phyloP scores from a whole-genome alignment of 2,329 filamentous ascomycete species.

The Saccharata proteae region DNA sequence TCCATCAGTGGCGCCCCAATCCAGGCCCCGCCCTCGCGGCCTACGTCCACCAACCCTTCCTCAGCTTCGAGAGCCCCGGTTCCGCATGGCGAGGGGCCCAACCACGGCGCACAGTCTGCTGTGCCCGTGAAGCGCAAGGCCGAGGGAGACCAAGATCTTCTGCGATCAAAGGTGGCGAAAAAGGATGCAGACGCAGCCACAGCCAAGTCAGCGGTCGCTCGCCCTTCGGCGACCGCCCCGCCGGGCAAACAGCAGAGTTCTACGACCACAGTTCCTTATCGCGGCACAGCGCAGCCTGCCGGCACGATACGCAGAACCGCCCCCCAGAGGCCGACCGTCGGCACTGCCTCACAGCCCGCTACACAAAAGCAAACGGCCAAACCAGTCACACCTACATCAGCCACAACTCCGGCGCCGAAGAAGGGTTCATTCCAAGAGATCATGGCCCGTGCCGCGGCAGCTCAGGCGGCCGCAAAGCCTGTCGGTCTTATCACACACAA shows the following conservation, averaged over 20 bases:
- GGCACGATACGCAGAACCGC: constrained; percentile 17
- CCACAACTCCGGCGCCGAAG: constrained; percentile 38
- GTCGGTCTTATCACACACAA: constrained; percentile 66
- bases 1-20: constrained; percentile 19
- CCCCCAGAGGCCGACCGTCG: constrained; percentile 12
- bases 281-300: constrained; percentile 23
- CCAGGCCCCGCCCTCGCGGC: constrained; percentile 14
- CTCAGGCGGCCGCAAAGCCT: constrained; percentile 30
- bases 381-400: constrained; percentile 11
- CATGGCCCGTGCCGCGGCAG: constrained; percentile 57
- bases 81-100: constrained; percentile 10
- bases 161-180: constrained; percentile 20
- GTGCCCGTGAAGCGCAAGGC: constrained; percentile 30
- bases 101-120: constrained; percentile 17
- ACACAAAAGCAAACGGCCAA: constrained; percentile 4
- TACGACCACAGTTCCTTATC: constrained; percentile 19
- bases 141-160: constrained; percentile 20
- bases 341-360: constrained; percentile 10
- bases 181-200: constrained; percentile 15
- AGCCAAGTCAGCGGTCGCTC: constrained; percentile 8
- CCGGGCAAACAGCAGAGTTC: constrained; percentile 3
- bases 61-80: constrained; percentile 13
- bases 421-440: constrained; percentile 66
- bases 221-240: constrained; percentile 7
- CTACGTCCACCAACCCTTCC: constrained; percentile 6